These are phyloP conservation scores for Exsudoporus floridanus DNA, from an alignment of 1,284 basidiomycete species.

Conservation along the genomic window DNA sequence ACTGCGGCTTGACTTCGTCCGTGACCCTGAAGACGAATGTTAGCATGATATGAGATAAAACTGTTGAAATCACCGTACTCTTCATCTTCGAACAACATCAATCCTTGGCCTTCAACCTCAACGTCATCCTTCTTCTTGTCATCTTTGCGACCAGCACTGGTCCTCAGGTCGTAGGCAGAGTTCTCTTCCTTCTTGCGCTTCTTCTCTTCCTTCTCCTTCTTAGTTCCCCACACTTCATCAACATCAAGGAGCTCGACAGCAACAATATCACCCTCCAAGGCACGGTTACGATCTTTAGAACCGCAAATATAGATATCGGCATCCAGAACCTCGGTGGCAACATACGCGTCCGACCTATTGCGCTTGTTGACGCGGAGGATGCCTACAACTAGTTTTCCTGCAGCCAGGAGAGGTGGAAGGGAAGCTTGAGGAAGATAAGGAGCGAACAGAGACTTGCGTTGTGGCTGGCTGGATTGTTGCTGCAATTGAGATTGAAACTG, in stretches of 20 bases:
- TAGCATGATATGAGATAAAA: not conserved
- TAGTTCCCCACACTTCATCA: slow-evolving; percentile 97
- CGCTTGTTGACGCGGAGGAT: slow-evolving; percentile 98
- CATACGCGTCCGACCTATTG: slow-evolving; percentile 98
- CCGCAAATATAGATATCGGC: slow-evolving; percentile 99
- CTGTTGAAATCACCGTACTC: slow-evolving; percentile 55
- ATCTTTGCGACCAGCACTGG: slow-evolving; percentile 77
- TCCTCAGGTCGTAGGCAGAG: slow-evolving; percentile 83
- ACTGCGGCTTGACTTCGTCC: slow-evolving; percentile 94
- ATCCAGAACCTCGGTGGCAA: slow-evolving; percentile 98
- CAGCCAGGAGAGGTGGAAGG: slow-evolving; percentile 93
- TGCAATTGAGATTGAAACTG: slow-evolving; percentile 87
- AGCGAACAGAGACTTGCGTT: slow-evolving; percentile 98
- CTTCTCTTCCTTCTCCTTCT: slow-evolving; percentile 99
- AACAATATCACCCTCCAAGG: slow-evolving; percentile 97
- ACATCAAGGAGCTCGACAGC: slow-evolving; percentile 98
- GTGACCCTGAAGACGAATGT: slow-evolving; percentile 65
- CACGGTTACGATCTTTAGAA: slow-evolving; percentile 98
- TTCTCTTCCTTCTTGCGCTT: slow-evolving; percentile 99
- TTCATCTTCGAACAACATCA: slow-evolving; percentile 96
- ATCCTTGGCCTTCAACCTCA: slow-evolving; percentile 97
- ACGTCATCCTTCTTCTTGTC: slow-evolving; percentile 99
- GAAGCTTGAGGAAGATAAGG: slow-evolving; percentile 98
- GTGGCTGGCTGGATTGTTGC: slow-evolving; percentile 84
- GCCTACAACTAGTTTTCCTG: slow-evolving; percentile 97